phyloP scores from a whole-genome alignment of 352 stramenopile genomes.

The Phytopythium cucurbitacearum region DNA sequence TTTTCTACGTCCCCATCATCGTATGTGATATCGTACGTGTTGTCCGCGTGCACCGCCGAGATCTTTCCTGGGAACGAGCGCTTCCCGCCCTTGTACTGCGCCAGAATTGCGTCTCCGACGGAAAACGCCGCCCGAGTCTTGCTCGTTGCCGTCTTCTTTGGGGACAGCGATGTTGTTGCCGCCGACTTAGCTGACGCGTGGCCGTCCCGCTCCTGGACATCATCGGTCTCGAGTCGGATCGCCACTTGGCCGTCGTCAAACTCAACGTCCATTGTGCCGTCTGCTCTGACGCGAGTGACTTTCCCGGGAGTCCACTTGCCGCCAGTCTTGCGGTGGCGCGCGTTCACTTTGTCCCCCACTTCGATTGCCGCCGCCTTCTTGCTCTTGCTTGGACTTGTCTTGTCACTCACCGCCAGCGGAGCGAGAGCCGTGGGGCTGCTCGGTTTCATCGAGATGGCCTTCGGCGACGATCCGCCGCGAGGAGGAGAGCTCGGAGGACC shows the following conservation, averaged over 20 bases:
- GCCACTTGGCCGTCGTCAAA: slow-evolving; percentile 57
- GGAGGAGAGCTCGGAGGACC: slow-evolving; percentile 5
- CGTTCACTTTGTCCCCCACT: slow-evolving; percentile 19
- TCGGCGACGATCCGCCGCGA: background rate
- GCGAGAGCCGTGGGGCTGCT: slow-evolving; percentile 9
- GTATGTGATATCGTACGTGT: slow-evolving; percentile 66
- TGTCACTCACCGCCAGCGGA: slow-evolving; percentile 9
- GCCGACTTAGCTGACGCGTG: background rate
- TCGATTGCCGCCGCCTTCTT: slow-evolving; percentile 1
- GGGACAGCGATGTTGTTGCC: slow-evolving; percentile 9
- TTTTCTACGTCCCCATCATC: slow-evolving; percentile 52
- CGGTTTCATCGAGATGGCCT: background rate
- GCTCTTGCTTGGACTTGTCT: background rate
- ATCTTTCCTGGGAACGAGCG: slow-evolving; percentile 49
- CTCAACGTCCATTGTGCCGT: slow-evolving; percentile 61
- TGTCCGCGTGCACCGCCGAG: slow-evolving; percentile 29
- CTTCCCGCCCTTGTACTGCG: slow-evolving; percentile 31
- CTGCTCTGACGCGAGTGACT: slow-evolving; percentile 42
- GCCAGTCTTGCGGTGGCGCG: slow-evolving; percentile 60
- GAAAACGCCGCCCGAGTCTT: slow-evolving; percentile 9
- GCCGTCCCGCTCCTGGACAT: slow-evolving; percentile 10
- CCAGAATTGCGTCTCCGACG: slow-evolving; percentile 30
- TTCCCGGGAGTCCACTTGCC: slow-evolving; percentile 57
- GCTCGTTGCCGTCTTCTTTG: slow-evolving; percentile 8
- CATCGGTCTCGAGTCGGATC: slow-evolving; percentile 16